Evolutionary conservation across 2,329 filamentous ascomycete species (phyloP).

Genomic region (Aspergillus sp.): DNA sequence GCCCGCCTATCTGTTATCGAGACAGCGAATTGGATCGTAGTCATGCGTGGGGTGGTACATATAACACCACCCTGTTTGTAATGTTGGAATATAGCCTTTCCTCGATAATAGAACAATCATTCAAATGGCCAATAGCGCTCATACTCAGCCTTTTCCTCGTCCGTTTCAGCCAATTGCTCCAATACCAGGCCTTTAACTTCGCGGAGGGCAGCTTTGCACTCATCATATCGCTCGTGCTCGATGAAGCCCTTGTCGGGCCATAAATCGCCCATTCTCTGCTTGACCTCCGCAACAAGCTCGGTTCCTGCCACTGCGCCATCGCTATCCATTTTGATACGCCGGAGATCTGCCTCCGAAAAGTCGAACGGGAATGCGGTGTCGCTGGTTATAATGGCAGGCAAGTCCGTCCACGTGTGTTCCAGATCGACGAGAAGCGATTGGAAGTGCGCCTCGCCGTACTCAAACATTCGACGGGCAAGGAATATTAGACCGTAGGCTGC

Average conservation of each 20-base stretch:
- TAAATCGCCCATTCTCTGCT: conserved; percentile 27
- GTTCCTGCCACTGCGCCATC: conserved; percentile 26
- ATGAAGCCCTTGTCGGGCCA: conserved; percentile 33
- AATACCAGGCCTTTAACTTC: conserved; percentile 26
- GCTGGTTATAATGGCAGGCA: conserved; percentile 18
- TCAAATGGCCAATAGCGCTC: conserved; percentile 30
- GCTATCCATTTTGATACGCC: conserved; percentile 27
- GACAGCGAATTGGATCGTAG: too few species aligned
- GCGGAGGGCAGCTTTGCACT: conserved; percentile 26
- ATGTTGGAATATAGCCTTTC: too few species aligned
- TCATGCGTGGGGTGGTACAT: too few species aligned
- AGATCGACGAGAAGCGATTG: conserved; percentile 30
- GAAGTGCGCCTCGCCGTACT: conserved; percentile 32
- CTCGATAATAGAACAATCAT: conserved; percentile 18
- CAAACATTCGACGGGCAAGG: conserved; percentile 30
- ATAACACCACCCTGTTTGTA: too few species aligned
- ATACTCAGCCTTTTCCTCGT: conserved; percentile 27
- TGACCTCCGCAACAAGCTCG: conserved; percentile 23
- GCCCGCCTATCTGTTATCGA: too few species aligned
- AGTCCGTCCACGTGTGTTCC: conserved; percentile 20
- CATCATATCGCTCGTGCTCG: conserved; percentile 26
- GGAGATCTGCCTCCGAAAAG: conserved; percentile 25
- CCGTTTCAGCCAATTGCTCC: conserved; percentile 26
- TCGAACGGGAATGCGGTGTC: conserved; percentile 24
- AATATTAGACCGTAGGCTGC: conserved; percentile 27